Percentiles rank a stretch among this genome's conserved stretches.
phyloP scores from a whole-genome alignment of 2,329 filamentous ascomycete genomes.

The Zarea fungicola region DNA sequence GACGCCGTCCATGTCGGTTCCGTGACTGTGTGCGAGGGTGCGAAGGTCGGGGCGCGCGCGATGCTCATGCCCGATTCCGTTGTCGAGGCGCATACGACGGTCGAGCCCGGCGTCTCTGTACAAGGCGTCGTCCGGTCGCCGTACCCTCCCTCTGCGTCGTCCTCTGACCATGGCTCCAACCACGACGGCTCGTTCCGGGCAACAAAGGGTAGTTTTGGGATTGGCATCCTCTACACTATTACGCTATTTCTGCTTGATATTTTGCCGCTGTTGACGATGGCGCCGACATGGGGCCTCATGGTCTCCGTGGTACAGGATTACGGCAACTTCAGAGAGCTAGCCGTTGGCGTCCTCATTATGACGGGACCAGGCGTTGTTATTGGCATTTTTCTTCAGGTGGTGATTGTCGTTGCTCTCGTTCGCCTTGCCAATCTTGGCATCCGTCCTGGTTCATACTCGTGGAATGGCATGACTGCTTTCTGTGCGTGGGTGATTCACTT shows the following conservation, averaged over 20 bases:
- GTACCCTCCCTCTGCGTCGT: constrained; percentile 4
- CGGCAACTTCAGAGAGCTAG: constrained; percentile 11
- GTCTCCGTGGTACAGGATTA: constrained; percentile 15
- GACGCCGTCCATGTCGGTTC: constrained; percentile 18
- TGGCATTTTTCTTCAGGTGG: constrained; percentile 11
- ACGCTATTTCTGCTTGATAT: constrained; percentile 15
- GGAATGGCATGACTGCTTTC: constrained; percentile 18
- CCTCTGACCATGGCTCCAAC: background rate
- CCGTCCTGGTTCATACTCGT: constrained; percentile 17
- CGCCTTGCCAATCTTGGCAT: constrained; percentile 14
- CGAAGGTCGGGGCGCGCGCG: constrained; percentile 16
- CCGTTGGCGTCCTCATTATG: constrained; percentile 9
- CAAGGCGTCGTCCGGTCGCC: constrained; percentile 13
- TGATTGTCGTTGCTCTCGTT: constrained; percentile 3
- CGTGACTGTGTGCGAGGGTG: constrained; percentile 16
- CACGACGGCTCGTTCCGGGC: background rate
- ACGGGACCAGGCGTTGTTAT: constrained; percentile 11
- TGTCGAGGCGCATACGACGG: constrained; percentile 16
- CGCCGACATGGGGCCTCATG: constrained; percentile 14
- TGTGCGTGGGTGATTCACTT: constrained; percentile 18
- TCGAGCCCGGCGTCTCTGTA: constrained; percentile 15
- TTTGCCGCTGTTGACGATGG: constrained; percentile 11
- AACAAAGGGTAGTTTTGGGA: constrained; percentile 2
- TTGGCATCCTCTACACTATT: constrained; percentile 13
- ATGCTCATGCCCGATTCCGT: constrained; percentile 17